Evolutionary conservation across 2,329 filamentous ascomycete genomes (phyloP).

Genomic region (Rutstroemia sp.): DNA sequence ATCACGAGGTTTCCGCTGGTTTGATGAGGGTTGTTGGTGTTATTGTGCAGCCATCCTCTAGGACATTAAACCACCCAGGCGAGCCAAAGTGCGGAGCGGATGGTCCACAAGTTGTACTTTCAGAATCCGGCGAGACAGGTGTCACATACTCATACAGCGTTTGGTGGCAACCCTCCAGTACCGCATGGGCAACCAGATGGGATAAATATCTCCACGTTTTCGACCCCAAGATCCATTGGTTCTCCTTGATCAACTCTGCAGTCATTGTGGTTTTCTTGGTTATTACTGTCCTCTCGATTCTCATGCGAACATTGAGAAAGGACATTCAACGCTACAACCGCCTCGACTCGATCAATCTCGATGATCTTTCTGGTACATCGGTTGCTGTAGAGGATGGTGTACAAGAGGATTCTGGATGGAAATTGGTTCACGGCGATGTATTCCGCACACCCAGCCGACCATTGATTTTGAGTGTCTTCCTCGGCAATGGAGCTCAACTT

Average conservation of each 20-base stretch:
- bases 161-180: slow-evolving; percentile 75
- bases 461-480: slow-evolving; percentile 75
- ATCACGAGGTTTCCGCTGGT: slow-evolving; percentile 67
- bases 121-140: slow-evolving; percentile 49
- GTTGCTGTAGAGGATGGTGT: slow-evolving; percentile 80
- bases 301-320: slow-evolving; percentile 81
- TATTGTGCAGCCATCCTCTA: slow-evolving; percentile 74
- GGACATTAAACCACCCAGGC: slow-evolving; percentile 42
- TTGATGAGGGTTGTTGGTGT: slow-evolving; percentile 88
- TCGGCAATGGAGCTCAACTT: slow-evolving; percentile 90
- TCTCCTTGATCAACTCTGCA: slow-evolving; percentile 92
- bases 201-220: slow-evolving; percentile 98
- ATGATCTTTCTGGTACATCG: slow-evolving; percentile 76
- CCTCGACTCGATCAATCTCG: slow-evolving; percentile 81
- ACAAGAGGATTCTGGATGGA: slow-evolving; percentile 97
- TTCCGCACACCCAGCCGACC: slow-evolving; percentile 83
- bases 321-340: slow-evolving; percentile 97
- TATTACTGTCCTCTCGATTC: slow-evolving; percentile 85
- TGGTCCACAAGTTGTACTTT: slow-evolving; percentile 54
- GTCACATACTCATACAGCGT: slow-evolving; percentile 91
- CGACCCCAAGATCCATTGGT: slow-evolving; percentile 98
- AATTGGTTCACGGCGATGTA: slow-evolving; percentile 93
- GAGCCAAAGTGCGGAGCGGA: slow-evolving; percentile 52
- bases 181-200: slow-evolving; percentile 94
- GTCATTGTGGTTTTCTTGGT: slow-evolving; percentile 90